phyloP scores from a whole-genome alignment of 2,329 filamentous ascomycete species.

The Fusarium pilosicola region DNA sequence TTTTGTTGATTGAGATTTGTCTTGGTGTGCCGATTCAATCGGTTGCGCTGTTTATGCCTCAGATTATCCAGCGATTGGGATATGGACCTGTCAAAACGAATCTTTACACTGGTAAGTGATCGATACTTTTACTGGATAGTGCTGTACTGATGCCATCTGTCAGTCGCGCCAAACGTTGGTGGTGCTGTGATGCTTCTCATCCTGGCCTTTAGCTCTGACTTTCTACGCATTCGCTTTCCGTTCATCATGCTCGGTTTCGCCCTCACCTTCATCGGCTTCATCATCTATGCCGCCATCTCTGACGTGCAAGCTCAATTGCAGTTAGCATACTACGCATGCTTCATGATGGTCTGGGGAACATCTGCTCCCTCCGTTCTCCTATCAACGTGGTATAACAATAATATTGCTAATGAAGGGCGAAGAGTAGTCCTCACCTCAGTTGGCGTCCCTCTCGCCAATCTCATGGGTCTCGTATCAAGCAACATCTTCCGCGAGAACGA shows the following conservation, averaged over 20 bases:
- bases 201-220: slow-evolving; percentile 5
- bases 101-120: slow-evolving; percentile 7
- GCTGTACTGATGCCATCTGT: fast-evolving
- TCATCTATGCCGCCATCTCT: slow-evolving; percentile 15
- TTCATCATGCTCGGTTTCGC: slow-evolving; percentile 19
- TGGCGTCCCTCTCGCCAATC: background rate
- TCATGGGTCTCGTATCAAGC: slow-evolving; percentile 67
- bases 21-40: slow-evolving; percentile 14
- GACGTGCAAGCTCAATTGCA: slow-evolving; percentile 6
- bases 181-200: slow-evolving; percentile 19
- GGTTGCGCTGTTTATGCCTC: slow-evolving; percentile 11
- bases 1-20: slow-evolving; percentile 17
- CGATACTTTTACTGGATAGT: fast-evolving
- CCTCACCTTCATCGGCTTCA: slow-evolving; percentile 3
- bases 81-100: slow-evolving; percentile 10
- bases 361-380: slow-evolving; percentile 1
- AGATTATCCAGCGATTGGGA: slow-evolving; percentile 8
- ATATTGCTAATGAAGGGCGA: fast-evolving
- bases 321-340: slow-evolving; percentile 7
- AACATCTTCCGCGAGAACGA: slow-evolving; percentile 75
- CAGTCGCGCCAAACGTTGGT: slow-evolving; percentile 1
- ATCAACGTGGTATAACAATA: slow-evolving; percentile 14
- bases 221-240: background rate
- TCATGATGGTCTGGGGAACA: slow-evolving; percentile 25
- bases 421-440: slow-evolving; percentile 6